Evolutionary conservation across 2,329 filamentous ascomycete genomes (phyloP).

Genomic region (Aureobasidium sp.): DNA sequence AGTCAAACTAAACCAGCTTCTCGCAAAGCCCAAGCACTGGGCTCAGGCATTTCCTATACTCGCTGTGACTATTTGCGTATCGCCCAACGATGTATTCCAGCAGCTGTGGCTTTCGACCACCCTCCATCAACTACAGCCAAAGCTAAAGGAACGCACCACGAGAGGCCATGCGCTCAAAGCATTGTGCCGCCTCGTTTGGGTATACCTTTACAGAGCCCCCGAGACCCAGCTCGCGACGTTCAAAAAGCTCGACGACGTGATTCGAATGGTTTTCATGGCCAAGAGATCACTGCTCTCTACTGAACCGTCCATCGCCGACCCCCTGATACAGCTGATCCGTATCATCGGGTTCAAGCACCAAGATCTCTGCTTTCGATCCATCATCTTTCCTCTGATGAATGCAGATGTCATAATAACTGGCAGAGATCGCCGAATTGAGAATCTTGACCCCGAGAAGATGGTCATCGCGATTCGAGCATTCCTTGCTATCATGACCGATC

Average conservation of each 20-base stretch:
- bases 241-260: conserved; percentile 81
- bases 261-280: conserved; percentile 72
- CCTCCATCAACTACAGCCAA: conserved; percentile 61
- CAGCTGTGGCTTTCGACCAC: conserved; percentile 81
- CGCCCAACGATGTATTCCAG: conserved; percentile 72
- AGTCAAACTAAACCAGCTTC: conserved; percentile 71
- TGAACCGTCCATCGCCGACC: conserved; percentile 76
- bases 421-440: conserved; percentile 78
- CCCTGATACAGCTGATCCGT: conserved; percentile 84
- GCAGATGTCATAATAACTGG: conserved; percentile 44
- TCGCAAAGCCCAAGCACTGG: conserved; percentile 91
- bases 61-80: conserved; percentile 78
- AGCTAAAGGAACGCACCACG: conserved; percentile 73
- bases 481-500: conserved; percentile 81
- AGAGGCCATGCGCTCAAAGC: conserved; percentile 77
- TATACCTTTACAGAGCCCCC: conserved; percentile 76
- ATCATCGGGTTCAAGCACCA: conserved; percentile 91
- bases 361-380: conserved; percentile 82
- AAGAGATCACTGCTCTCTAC: conserved; percentile 75
- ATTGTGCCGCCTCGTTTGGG: conserved; percentile 85
- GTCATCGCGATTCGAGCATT: conserved; percentile 96
- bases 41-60: conserved; percentile 78
- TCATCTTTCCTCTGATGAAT: conserved; percentile 94
- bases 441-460: conserved; percentile 90
- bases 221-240: conserved; percentile 60